These are phyloP conservation scores for Diphasiastrum complanatum DNA, from an alignment of 83 land plant genomes.

Conservation along the genomic window DNA sequence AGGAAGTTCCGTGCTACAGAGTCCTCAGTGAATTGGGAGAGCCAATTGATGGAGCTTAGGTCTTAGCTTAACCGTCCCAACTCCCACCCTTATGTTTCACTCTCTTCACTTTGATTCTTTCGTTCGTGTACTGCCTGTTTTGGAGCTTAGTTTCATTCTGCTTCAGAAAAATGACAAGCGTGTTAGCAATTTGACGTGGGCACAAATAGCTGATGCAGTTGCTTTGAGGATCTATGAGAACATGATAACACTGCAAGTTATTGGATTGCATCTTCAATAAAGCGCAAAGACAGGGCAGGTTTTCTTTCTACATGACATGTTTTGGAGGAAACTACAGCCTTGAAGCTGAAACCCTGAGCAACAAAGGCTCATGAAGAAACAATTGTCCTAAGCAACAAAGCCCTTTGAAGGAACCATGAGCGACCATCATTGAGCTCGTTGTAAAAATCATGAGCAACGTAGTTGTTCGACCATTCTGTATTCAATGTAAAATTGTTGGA, in stretches of 20 bases:
- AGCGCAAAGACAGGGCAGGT: conserved; percentile 12
- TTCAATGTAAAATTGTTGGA: no score
- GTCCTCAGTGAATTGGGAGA: background rate
- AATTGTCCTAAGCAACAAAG: no score
- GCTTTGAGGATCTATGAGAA: conserved; percentile 2
- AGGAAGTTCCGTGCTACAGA: conserved; percentile 6
- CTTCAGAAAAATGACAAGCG: no score
- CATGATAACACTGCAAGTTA: conserved; percentile 1
- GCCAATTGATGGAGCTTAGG: background rate
- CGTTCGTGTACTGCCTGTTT: background rate
- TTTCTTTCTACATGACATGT: conserved; percentile 7
- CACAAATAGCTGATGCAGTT: background rate
- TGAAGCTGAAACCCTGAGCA: background rate
- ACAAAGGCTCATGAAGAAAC: no score
- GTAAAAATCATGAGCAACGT: no score
- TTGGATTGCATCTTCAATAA: conserved; percentile 6
- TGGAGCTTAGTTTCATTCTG: background rate
- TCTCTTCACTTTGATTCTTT: background rate
- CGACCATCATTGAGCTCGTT: no score
- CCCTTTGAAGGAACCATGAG: no score
- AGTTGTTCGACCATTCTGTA: no score
- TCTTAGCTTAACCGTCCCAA: background rate
- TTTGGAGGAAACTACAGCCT: background rate
- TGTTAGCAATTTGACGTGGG: no score
- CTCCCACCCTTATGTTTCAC: no score